A percentile compares a stretch with the other conserved stretches of the same genome.
Evolutionary conservation across 192 early-diverging fungal species (phyloP).

Genomic region (Spizellomyces sp.): DNA sequence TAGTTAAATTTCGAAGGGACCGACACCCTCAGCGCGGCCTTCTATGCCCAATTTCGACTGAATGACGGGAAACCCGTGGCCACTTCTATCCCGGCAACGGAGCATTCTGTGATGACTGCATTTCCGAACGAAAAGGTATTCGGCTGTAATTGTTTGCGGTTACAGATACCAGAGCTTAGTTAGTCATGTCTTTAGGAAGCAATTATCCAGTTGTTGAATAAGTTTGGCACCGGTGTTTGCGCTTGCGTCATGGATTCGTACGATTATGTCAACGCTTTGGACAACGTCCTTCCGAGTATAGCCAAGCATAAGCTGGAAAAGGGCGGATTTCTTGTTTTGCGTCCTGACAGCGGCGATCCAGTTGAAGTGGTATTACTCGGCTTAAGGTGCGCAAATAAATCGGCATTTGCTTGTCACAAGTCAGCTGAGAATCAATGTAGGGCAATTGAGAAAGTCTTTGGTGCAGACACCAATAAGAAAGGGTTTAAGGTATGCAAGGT

Average conservation of each 20-base stretch:
- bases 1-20: slow-evolving; percentile 83
- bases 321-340: slow-evolving; percentile 79
- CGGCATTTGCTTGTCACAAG: neutral
- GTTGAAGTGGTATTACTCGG: slow-evolving; percentile 74
- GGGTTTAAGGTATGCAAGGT: slow-evolving; percentile 66
- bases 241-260: slow-evolving; percentile 93
- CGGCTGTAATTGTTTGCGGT: slow-evolving; percentile 3
- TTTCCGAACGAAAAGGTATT: slow-evolving; percentile 64
- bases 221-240: slow-evolving; percentile 72
- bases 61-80: slow-evolving; percentile 76
- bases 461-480: slow-evolving; percentile 65
- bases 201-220: slow-evolving; percentile 62
- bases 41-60: slow-evolving; percentile 74
- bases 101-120: slow-evolving; percentile 89
- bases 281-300: slow-evolving; percentile 72
- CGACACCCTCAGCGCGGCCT: slow-evolving; percentile 80
- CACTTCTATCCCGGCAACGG: slow-evolving; percentile 82
- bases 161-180: neutral
- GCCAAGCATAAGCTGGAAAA: slow-evolving; percentile 66
- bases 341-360: slow-evolving; percentile 86
- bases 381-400: slow-evolving; percentile 52
- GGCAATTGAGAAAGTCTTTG: slow-evolving; percentile 76
- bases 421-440: slow-evolving; percentile 22
- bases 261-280: slow-evolving; percentile 77
- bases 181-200: slow-evolving; percentile 50